phyloP scores from a whole-genome alignment of 208 protist species.

The Trypanosoma conorhini region DNA sequence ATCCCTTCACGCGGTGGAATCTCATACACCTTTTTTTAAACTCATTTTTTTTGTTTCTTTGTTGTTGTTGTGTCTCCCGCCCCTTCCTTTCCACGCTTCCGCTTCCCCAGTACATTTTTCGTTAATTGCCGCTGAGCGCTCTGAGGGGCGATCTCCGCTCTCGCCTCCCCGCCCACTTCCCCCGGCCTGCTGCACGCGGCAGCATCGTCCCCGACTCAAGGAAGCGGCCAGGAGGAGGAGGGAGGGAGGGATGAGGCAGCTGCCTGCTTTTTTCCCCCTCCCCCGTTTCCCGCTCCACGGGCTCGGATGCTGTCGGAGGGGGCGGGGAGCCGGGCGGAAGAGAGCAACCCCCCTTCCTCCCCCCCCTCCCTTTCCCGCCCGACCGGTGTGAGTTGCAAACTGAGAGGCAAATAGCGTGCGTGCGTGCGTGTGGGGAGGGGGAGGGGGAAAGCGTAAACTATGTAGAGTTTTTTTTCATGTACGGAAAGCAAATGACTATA shows the following conservation, averaged over 20 bases:
- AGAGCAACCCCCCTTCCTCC: too few relatives aligned
- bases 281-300: not conserved
- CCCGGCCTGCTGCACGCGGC: not conserved
- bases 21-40: not conserved
- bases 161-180: not conserved
- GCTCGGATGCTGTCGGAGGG: too few relatives aligned
- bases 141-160: not conserved
- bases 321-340: too few relatives aligned
- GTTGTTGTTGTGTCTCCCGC: not conserved
- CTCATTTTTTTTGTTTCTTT: not conserved
- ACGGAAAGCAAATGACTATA: not conserved
- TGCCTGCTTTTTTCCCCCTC: not conserved
- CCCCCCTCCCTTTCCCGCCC: too few relatives aligned
- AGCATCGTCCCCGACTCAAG: not conserved
- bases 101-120: not conserved
- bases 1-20: not conserved
- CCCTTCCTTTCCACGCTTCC: not conserved
- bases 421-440: too few relatives aligned
- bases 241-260: constrained; percentile 10
- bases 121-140: not conserved
- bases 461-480: not conserved
- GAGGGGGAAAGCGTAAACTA: too few relatives aligned
- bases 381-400: too few relatives aligned
- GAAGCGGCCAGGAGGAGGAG: not conserved
- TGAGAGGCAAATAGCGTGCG: too few relatives aligned